These are phyloP conservation scores for Diutina scorzettiae DNA, from an alignment of 1,139 yeast species.

Conservation along the genomic window DNA sequence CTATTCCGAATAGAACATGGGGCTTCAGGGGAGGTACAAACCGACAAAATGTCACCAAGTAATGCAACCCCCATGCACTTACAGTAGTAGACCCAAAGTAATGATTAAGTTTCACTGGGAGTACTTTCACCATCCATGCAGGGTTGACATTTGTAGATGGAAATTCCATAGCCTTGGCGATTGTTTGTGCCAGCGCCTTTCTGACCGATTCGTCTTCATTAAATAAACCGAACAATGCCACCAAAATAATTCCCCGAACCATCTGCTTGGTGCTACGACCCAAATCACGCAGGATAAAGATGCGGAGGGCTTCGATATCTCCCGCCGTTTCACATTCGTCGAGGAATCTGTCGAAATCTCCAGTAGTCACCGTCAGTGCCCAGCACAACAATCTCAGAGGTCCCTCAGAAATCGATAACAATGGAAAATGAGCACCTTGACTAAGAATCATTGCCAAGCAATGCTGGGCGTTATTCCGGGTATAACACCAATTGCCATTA, in stretches of 20 bases:
- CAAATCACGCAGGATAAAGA: not conserved
- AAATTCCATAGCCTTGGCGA: not conserved
- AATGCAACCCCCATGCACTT: not conserved
- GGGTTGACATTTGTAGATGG: not conserved
- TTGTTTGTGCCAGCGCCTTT: not conserved
- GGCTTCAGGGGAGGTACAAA: not conserved
- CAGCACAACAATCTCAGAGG: not conserved
- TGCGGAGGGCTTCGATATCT: not conserved
- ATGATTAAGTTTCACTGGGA: not conserved
- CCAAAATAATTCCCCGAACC: not conserved
- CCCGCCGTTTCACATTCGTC: not conserved
- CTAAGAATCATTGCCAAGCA: not conserved
- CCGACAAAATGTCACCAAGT: not conserved
- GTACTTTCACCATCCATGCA: not conserved
- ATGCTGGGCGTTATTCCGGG: not conserved
- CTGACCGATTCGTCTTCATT: not conserved
- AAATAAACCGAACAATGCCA: not conserved
- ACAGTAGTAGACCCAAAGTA: not conserved
- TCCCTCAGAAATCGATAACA: no score
- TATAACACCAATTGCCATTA: not conserved
- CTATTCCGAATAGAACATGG: not conserved
- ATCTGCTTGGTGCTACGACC: not conserved
- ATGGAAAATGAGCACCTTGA: not conserved
- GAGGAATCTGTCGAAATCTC: not conserved
- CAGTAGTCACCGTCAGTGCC: not conserved